phyloP scores from a whole-genome alignment of 192 early-diverging fungal species.

The Umbelopsis ramanniana region DNA sequence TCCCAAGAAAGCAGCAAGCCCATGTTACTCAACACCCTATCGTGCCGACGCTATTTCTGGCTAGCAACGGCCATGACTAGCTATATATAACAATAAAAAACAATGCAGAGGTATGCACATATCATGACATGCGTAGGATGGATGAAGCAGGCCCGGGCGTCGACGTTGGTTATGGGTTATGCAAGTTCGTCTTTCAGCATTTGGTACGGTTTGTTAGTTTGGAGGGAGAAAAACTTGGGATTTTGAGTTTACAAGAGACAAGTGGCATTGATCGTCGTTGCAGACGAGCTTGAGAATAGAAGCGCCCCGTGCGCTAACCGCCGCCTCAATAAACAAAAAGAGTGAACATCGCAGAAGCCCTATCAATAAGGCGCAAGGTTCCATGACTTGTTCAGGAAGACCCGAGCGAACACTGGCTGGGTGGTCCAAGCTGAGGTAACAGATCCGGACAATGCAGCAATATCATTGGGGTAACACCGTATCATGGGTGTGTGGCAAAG shows the following conservation, averaged over 20 bases:
- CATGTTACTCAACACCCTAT: background rate
- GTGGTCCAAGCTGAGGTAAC: background rate
- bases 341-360: background rate
- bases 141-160: background rate
- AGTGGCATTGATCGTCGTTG: background rate
- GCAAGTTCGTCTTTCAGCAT: too few relatives aligned
- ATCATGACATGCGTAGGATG: too few relatives aligned
- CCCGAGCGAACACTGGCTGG: background rate
- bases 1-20: background rate
- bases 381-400: background rate
- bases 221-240: too few relatives aligned
- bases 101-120: background rate
- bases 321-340: slow-evolving; percentile 9
- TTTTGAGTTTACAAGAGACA: too few relatives aligned
- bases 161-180: too few relatives aligned
- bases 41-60: background rate
- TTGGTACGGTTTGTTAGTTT: too few relatives aligned
- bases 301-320: background rate
- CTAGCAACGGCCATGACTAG: background rate
- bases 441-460: background rate
- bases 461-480: background rate
- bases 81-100: slow-evolving; percentile 8
- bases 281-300: background rate
- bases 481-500: slow-evolving; percentile 17
- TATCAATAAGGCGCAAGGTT: background rate